A percentile compares a stretch with the other conserved stretches of the same genome.
phyloP scores from a whole-genome alignment of 305 asterid genomes.

The Nicotiana rustica region DNA sequence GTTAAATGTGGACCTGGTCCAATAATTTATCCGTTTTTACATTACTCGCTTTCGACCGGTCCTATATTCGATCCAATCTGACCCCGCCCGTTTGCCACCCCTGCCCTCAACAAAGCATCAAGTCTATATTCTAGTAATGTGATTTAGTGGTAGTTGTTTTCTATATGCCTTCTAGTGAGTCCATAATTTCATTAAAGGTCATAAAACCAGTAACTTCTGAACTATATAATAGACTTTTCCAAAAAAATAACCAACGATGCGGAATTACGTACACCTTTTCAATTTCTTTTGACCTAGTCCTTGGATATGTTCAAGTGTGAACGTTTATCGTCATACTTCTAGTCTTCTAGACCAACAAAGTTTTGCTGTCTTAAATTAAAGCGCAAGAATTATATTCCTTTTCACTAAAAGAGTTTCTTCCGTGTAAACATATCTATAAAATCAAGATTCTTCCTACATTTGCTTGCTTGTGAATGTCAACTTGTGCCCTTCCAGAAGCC shows the following conservation, averaged over 20 bases:
- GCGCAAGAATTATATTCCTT: neutral
- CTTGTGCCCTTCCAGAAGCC: constrained; percentile 15
- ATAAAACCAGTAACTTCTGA: neutral
- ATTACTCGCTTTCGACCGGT: no score
- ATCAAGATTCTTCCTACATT: neutral
- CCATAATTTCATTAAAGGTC: neutral
- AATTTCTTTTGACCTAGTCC: constrained; percentile 12
- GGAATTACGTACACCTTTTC: neutral
- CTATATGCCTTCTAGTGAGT: neutral
- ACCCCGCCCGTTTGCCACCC: no score
- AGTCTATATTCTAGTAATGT: neutral
- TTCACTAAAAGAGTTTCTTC: neutral
- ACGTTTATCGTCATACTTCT: neutral
- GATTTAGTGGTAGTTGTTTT: neutral
- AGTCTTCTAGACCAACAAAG: neutral
- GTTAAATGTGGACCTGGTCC: no score
- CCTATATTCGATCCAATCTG: no score
- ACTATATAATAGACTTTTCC: neutral
- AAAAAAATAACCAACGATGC: neutral
- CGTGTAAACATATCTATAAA: neutral
- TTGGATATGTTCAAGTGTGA: constrained; percentile 10
- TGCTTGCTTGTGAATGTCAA: neutral
- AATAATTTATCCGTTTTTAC: no score
- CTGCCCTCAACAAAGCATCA: neutral
- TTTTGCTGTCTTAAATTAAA: constrained; percentile 14